Conservation (phyloP, 306 rosid genomes). For the Betula pendula region DNA sequence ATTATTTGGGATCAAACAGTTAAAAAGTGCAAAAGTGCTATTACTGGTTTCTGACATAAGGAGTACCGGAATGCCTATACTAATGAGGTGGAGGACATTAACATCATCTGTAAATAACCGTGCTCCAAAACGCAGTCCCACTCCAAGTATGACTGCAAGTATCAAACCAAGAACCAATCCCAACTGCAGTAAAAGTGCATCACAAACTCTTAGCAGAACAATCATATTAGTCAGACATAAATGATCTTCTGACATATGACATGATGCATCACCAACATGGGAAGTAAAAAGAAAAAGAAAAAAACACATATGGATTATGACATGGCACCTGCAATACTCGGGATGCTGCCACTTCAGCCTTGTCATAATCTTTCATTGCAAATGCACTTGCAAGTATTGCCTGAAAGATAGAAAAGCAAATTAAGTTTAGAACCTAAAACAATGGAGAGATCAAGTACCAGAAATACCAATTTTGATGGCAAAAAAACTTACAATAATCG, state of each 20-base stretch:
- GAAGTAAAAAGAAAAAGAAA: neutral
- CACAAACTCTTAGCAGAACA: neutral
- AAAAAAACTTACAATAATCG: neutral
- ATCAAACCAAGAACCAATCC: constrained; percentile 72
- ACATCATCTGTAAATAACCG: constrained; percentile 68
- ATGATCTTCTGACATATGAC: neutral
- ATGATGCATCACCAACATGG: neutral
- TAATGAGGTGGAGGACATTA: constrained; percentile 64
- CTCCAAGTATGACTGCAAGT: constrained; percentile 72
- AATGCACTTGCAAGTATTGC: constrained; percentile 92
- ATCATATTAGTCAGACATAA: neutral
- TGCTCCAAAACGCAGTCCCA: constrained; percentile 77
- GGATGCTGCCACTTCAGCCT: constrained; percentile 69
- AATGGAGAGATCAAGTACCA: neutral
- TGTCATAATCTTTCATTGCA: constrained; percentile 76
- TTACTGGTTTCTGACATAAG: constrained; percentile 17
- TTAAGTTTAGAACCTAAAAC: neutral
- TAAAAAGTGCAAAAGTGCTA: neutral
- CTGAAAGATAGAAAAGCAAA: constrained; percentile 40
- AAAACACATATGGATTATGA: neutral
- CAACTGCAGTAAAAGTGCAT: constrained; percentile 54
- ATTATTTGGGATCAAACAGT: constrained; percentile 11
- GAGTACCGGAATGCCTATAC: constrained; percentile 77
- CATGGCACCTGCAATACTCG: constrained; percentile 77
- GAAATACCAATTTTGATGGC: neutral